Percentiles rank a stretch among this genome's conserved stretches.
phyloP scores from a whole-genome alignment of 257 asterid species.

The Solanum chilense region DNA sequence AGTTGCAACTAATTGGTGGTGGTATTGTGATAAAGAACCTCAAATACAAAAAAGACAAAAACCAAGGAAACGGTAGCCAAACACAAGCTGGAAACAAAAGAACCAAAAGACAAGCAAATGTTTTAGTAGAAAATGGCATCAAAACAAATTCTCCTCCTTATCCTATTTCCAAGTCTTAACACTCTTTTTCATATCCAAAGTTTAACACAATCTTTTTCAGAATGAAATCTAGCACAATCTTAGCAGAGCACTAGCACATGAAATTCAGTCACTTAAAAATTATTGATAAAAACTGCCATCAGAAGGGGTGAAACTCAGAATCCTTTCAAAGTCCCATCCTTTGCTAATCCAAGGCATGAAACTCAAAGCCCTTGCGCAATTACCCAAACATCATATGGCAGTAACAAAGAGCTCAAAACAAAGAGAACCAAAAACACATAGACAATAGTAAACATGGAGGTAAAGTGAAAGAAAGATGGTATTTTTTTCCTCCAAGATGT shows the following conservation, averaged over 20 bases:
- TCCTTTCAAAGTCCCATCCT: background rate
- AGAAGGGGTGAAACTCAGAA: background rate
- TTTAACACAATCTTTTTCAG: background rate
- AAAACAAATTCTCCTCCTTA: background rate
- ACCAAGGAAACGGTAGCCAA: background rate
- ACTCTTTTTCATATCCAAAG: background rate
- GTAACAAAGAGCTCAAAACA: background rate
- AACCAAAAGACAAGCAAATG: background rate
- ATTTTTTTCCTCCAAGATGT: background rate
- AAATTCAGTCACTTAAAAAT: background rate
- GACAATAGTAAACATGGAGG: background rate
- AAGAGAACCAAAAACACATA: background rate
- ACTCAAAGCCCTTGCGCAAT: conserved; percentile 1
- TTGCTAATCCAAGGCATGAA: background rate
- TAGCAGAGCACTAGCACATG: background rate
- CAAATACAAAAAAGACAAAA: background rate
- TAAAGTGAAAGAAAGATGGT: background rate
- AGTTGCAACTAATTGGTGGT: background rate
- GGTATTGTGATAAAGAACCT: background rate
- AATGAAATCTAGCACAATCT: background rate
- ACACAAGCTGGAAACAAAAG: background rate
- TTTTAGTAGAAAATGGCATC: background rate
- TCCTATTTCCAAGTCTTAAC: background rate
- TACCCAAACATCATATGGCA: background rate
- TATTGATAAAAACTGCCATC: background rate